Conservation (phyloP, 495 filamentous ascomycete genomes). For the Barbatosphaeria neglecta region DNA sequence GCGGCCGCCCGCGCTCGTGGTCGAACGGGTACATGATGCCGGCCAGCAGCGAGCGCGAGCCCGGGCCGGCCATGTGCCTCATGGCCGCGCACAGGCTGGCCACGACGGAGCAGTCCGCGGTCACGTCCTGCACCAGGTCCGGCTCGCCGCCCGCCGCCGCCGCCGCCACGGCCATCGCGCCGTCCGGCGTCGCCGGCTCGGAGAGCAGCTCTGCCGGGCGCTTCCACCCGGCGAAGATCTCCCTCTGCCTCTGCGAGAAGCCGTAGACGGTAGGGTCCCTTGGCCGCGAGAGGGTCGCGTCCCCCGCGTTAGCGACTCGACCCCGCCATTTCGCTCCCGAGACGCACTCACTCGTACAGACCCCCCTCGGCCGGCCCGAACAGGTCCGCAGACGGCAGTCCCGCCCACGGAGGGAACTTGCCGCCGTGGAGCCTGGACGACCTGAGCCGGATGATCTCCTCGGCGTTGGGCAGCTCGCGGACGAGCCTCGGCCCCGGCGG, state of each 20-base stretch:
- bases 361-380: slow-evolving; percentile 24
- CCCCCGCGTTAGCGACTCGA: no score
- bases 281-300: no score
- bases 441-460: slow-evolving; percentile 68
- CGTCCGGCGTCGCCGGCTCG: background rate
- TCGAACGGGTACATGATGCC: slow-evolving; percentile 66
- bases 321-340: no score
- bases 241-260: slow-evolving; percentile 58
- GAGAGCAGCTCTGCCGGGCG: slow-evolving; percentile 48
- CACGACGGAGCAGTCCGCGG: slow-evolving; percentile 93
- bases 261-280: slow-evolving; percentile 58
- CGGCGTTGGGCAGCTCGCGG: slow-evolving; percentile 54
- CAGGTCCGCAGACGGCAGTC: slow-evolving; percentile 38
- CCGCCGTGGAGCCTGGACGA: slow-evolving; percentile 69
- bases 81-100: slow-evolving; percentile 83
- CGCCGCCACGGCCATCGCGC: slow-evolving; percentile 20
- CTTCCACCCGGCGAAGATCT: slow-evolving; percentile 72
- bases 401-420: slow-evolving; percentile 72
- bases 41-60: slow-evolving; percentile 40
- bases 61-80: slow-evolving; percentile 19
- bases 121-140: slow-evolving; percentile 87
- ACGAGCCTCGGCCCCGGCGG: slow-evolving; percentile 11
- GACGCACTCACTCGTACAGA: background rate
- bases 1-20: slow-evolving; percentile 37
- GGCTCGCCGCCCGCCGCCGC: slow-evolving; percentile 45